A percentile compares a stretch with the other conserved stretches of the same genome.
phyloP scores from a whole-genome alignment of 495 filamentous ascomycete genomes.

The Neurospora sp. region DNA sequence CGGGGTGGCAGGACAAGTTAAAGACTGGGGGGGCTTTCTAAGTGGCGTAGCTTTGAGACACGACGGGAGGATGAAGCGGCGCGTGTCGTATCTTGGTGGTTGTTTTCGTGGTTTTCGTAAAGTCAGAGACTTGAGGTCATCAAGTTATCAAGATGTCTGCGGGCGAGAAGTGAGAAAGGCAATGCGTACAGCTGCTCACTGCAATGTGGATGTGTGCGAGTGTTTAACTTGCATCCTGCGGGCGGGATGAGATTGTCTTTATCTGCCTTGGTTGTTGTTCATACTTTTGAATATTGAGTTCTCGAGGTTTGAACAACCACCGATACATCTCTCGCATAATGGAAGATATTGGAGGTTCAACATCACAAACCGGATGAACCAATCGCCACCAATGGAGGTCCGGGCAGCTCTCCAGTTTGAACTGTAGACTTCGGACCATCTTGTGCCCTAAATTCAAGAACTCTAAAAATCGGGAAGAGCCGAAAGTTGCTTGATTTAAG shows the following conservation, averaged over 20 bases:
- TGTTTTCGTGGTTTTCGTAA: neutral
- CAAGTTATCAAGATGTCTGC: neutral
- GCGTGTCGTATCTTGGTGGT: neutral
- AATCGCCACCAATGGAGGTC: neutral
- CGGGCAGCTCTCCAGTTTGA: neutral
- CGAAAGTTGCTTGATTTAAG: neutral
- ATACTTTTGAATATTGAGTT: neutral
- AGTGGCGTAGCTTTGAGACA: neutral
- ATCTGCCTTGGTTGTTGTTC: neutral
- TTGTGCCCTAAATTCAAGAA: too few relatives aligned
- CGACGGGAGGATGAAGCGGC: neutral
- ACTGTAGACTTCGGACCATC: too few relatives aligned
- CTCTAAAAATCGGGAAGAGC: neutral
- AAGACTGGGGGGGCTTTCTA: neutral
- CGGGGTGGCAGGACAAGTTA: neutral
- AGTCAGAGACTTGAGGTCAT: neutral
- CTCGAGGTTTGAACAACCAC: neutral
- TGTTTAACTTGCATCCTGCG: neutral
- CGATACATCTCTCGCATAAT: neutral
- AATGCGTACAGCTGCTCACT: too few relatives aligned
- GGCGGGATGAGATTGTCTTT: neutral
- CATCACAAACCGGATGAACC: neutral
- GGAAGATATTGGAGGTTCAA: too few relatives aligned
- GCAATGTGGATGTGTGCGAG: neutral
- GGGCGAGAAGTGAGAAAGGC: neutral